Evolutionary conservation across 164 flowering plant species (phyloP).

Genomic region (Cinnamomum micranthum): DNA sequence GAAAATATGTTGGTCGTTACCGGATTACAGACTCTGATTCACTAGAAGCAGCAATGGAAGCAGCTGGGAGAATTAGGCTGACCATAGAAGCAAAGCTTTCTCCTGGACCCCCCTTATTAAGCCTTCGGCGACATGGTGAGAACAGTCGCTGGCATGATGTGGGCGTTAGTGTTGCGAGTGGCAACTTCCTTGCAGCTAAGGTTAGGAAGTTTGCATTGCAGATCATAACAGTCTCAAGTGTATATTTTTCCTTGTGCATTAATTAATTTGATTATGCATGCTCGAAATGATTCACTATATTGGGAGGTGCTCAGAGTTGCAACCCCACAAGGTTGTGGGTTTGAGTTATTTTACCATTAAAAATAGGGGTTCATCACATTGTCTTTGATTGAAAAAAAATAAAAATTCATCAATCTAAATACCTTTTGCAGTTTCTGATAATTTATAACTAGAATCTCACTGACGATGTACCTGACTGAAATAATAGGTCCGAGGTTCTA

Average conservation of each 20-base stretch:
- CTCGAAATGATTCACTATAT: neutral
- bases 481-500: neutral
- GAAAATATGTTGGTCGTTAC: constrained; percentile 80
- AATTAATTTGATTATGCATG: neutral
- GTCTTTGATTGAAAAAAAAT: too few species aligned
- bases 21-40: constrained; percentile 79
- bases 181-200: constrained; percentile 96
- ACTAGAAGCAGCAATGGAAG: constrained; percentile 85
- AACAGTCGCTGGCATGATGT: constrained; percentile 87
- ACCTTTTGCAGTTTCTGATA: too few species aligned
- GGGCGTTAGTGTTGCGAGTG: constrained; percentile 94
- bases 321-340: too few species aligned
- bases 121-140: constrained; percentile 86
- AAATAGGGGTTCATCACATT: neutral
- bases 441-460: neutral
- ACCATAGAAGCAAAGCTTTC: constrained; percentile 90
- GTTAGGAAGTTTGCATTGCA: constrained; percentile 28
- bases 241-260: neutral
- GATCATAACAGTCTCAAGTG: neutral
- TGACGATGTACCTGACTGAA: neutral
- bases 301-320: too few species aligned
- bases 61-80: constrained; percentile 73
- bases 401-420: too few species aligned
- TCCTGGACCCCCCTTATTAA: constrained; percentile 82
- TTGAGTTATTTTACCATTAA: too few species aligned